A percentile compares a stretch with the other conserved stretches of the same genome.
These are phyloP conservation scores for Fraxinus baroniana DNA, from an alignment of 305 asterid species.

Conservation along the genomic window DNA sequence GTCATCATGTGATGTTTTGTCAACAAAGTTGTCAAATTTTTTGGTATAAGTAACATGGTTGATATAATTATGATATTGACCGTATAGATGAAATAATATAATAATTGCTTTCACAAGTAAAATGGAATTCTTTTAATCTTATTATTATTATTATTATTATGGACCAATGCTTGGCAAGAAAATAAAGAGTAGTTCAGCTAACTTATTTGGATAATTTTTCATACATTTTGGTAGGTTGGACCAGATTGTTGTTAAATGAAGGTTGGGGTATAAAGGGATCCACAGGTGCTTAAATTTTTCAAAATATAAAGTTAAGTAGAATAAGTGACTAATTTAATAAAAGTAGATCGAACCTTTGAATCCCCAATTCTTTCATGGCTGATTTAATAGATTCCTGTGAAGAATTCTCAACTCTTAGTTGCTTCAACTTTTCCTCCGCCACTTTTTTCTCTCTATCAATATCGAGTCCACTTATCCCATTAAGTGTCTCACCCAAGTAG, in stretches of 20 bases:
- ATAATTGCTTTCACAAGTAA: neutral
- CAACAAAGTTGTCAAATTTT: no score
- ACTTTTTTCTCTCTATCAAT: conserved; percentile 50
- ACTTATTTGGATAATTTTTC: neutral
- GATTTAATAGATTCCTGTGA: conserved; percentile 38
- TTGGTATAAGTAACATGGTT: no score
- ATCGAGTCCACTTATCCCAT: conserved; percentile 60
- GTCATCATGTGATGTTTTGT: no score
- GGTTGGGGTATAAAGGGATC: neutral
- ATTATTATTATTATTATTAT: no score
- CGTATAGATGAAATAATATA: neutral
- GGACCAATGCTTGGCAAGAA: neutral
- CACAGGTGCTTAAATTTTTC: neutral
- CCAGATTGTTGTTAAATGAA: neutral
- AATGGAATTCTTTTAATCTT: neutral
- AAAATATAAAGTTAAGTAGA: neutral
- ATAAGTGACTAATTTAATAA: neutral
- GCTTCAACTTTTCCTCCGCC: conserved; percentile 43
- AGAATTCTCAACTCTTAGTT: conserved; percentile 37
- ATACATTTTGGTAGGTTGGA: neutral
- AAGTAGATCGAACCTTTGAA: conserved; percentile 48
- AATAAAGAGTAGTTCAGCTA: neutral
- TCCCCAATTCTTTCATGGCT: conserved; percentile 71
- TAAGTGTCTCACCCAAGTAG: conserved; percentile 60
- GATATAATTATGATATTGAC: neutral